Conservation (phyloP, 169 alveolate species). For the Cryptosporidium sp. region DNA sequence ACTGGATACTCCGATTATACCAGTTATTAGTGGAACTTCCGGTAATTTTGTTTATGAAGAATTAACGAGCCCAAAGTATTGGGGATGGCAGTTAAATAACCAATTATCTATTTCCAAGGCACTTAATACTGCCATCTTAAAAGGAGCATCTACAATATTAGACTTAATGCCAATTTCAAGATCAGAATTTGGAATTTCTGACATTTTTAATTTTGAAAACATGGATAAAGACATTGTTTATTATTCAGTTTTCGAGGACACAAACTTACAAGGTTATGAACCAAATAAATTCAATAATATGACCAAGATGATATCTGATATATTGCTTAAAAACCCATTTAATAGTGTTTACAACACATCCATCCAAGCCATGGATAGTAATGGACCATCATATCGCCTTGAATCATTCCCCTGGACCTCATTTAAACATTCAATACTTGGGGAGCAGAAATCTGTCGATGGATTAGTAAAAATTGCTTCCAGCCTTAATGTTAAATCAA, state of each 20-base stretch:
- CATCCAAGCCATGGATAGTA: no score
- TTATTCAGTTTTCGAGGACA: constrained; percentile 7
- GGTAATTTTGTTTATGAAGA: constrained; percentile 76
- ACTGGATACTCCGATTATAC: constrained; percentile 75
- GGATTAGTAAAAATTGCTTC: neutral
- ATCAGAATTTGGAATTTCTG: constrained; percentile 19
- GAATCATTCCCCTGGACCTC: constrained; percentile 83
- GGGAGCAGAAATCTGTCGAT: constrained; percentile 29
- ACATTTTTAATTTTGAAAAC: neutral
- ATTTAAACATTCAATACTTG: constrained; percentile 81
- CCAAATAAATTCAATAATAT: constrained; percentile 2
- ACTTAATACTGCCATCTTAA: constrained; percentile 26
- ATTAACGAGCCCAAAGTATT: constrained; percentile 30
- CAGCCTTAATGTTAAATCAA: constrained; percentile 51
- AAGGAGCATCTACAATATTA: neutral
- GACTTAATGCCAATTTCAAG: constrained; percentile 31
- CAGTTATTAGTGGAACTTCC: constrained; percentile 78
- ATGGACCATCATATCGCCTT: constrained; percentile 14
- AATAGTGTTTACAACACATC: neutral
- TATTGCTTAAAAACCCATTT: neutral
- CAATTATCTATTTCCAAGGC: neutral
- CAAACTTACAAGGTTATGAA: neutral
- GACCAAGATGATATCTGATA: neutral
- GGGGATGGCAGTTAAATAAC: constrained; percentile 70
- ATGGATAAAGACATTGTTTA: constrained; percentile 1